A percentile compares a stretch with the other conserved stretches of the same genome.
phyloP scores from a whole-genome alignment of 2,329 filamentous ascomycete genomes.

The Pseudopyrenochaeta lycopersici region DNA sequence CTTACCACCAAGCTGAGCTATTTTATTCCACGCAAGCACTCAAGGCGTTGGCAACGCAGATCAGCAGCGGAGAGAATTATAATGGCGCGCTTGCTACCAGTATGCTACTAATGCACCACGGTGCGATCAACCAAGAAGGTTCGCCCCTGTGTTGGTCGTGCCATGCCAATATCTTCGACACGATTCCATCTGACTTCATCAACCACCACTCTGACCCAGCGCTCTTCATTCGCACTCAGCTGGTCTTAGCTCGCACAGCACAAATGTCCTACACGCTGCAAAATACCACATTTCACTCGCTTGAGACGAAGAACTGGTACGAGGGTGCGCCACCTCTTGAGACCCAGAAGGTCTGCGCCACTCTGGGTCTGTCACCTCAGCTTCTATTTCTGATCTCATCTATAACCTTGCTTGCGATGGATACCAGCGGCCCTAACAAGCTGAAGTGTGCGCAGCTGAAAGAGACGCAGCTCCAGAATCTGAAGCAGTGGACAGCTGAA shows the following conservation, averaged over 20 bases:
- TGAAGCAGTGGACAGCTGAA: slow-evolving; percentile 41
- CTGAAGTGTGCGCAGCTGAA: slow-evolving; percentile 34
- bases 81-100: slow-evolving; percentile 43
- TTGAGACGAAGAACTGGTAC: slow-evolving; percentile 38
- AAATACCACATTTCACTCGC: slow-evolving; percentile 29
- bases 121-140: slow-evolving; percentile 36
- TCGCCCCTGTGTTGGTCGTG: slow-evolving; percentile 43
- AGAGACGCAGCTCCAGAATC: slow-evolving; percentile 34
- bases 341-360: slow-evolving; percentile 33
- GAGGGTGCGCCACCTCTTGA: slow-evolving; percentile 28
- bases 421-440: slow-evolving; percentile 22
- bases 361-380: slow-evolving; percentile 39
- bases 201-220: slow-evolving; percentile 35
- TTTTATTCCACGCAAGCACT: slow-evolving; percentile 45
- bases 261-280: slow-evolving; percentile 32
- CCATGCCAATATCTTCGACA: slow-evolving; percentile 45
- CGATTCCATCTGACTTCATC: slow-evolving; percentile 31
- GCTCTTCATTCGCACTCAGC: slow-evolving; percentile 39
- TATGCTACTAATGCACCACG: slow-evolving; percentile 46
- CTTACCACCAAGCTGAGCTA: slow-evolving; percentile 41
- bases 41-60: slow-evolving; percentile 38
- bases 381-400: slow-evolving; percentile 40
- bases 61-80: slow-evolving; percentile 35
- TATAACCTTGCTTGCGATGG: slow-evolving; percentile 32
- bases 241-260: slow-evolving; percentile 39